Conservation (phyloP, 495 filamentous ascomycete species). For the Xylaria scruposa region DNA sequence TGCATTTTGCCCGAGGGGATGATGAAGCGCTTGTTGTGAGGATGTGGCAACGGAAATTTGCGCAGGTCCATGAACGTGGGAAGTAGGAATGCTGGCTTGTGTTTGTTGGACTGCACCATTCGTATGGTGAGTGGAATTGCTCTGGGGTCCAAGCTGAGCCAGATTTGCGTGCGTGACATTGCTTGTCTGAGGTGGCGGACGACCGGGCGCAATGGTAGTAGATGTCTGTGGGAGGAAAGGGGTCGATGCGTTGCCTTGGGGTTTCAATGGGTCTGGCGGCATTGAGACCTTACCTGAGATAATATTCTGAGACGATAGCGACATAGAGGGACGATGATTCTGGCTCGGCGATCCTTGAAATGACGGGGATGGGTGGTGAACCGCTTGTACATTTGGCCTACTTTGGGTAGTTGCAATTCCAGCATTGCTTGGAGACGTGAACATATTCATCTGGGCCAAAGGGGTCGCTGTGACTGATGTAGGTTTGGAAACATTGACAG, state of each 20-base stretch:
- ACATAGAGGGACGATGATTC: not conserved
- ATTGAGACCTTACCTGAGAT: not conserved
- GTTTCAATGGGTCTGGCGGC: constrained; percentile 3
- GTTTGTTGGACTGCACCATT: constrained; percentile 17
- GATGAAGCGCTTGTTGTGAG: not conserved
- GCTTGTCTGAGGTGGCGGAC: constrained; percentile 5
- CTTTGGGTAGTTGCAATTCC: not conserved
- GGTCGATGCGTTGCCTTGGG: not conserved
- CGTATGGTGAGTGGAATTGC: not conserved
- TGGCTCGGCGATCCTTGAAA: not conserved
- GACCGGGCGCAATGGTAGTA: not conserved
- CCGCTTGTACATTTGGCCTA: not conserved
- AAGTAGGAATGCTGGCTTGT: not conserved
- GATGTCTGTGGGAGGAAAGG: not conserved
- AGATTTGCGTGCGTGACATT: not conserved
- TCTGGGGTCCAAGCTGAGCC: not conserved
- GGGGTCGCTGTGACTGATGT: not conserved
- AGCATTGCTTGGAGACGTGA: not conserved
- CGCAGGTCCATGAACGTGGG: not conserved
- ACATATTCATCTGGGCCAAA: not conserved
- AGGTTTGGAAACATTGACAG: constrained; percentile 1
- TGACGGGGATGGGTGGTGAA: not conserved
- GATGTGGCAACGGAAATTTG: not conserved
- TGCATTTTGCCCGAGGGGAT: not conserved
- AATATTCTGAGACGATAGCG: constrained; percentile 4